phyloP scores from a whole-genome alignment of 768 basidiomycete species.

The Pilatotrama ljubarskyi region DNA sequence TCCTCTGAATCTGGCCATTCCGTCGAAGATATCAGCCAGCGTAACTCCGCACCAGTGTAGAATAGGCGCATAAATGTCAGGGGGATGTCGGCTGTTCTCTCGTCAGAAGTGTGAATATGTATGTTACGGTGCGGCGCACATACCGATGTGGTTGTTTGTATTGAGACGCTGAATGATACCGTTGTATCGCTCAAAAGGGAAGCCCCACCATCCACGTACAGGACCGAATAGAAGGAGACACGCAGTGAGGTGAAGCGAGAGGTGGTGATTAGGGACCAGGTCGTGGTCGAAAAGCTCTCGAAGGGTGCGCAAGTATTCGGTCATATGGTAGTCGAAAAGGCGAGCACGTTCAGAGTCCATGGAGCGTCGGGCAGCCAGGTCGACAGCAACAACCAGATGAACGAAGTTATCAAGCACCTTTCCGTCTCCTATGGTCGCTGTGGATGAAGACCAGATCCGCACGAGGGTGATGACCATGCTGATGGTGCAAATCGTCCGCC shows the following conservation, averaged over 20 bases:
- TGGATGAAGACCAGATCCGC: slow-evolving; percentile 33
- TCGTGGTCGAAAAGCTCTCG: slow-evolving; percentile 28
- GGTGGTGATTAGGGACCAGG: slow-evolving; percentile 34
- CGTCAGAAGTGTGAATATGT: too few species aligned
- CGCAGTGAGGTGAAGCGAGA: slow-evolving; percentile 33
- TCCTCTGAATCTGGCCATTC: neutral
- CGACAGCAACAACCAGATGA: slow-evolving; percentile 24
- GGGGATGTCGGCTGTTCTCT: neutral
- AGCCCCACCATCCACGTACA: slow-evolving; percentile 25
- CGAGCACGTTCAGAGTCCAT: slow-evolving; percentile 7
- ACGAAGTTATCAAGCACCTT: slow-evolving; percentile 35
- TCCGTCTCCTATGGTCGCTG: slow-evolving; percentile 2
- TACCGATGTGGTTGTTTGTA: slow-evolving; percentile 25
- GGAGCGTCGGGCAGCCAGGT: slow-evolving; percentile 21
- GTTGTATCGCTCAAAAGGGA: slow-evolving; percentile 35
- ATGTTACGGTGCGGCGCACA: neutral
- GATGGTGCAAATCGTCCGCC: slow-evolving; percentile 36
- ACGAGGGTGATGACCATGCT: slow-evolving; percentile 38
- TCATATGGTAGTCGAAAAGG: neutral
- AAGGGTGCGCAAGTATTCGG: slow-evolving; percentile 25
- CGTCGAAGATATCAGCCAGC: neutral
- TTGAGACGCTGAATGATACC: slow-evolving; percentile 26
- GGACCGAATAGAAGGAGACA: slow-evolving; percentile 34
- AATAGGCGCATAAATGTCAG: neutral
- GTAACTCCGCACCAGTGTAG: neutral